Evolutionary conservation across 176 grass and related monocot species (phyloP).

Genomic region (Canna indica): DNA sequence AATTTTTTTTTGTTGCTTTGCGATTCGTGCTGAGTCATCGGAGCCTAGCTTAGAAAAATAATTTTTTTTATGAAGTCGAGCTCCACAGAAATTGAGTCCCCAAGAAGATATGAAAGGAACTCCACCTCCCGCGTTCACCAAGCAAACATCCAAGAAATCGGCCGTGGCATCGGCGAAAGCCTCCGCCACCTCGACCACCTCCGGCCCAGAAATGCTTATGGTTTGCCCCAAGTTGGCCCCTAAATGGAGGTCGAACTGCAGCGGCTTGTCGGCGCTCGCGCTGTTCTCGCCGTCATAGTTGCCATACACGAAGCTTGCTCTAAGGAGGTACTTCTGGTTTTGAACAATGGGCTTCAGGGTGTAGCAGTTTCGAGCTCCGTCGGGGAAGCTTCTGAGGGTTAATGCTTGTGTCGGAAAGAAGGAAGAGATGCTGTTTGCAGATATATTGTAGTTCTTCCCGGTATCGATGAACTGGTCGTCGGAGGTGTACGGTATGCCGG

Average conservation of each 20-base stretch:
- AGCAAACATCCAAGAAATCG: neutral
- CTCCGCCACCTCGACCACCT: neutral
- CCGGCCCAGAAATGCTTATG: neutral
- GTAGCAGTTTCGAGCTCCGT: slow-evolving; percentile 5
- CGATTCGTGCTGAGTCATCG: no score
- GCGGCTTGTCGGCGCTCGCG: neutral
- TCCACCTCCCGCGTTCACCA: neutral
- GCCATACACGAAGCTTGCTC: slow-evolving; percentile 9
- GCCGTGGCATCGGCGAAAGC: neutral
- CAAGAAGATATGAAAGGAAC: neutral
- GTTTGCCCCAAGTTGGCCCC: neutral
- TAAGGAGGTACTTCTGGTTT: neutral
- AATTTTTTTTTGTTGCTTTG: no score
- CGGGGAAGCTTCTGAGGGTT: neutral
- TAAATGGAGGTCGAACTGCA: neutral
- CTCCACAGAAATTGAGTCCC: no score
- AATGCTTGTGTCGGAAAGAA: neutral
- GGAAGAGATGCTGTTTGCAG: neutral
- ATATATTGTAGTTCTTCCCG: neutral
- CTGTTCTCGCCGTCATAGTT: slow-evolving; percentile 11
- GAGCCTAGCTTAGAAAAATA: no score
- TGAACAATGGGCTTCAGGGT: neutral
- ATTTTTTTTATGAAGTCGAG: no score
- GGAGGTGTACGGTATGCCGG: neutral
- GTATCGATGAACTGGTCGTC: slow-evolving; percentile 7